These are phyloP conservation scores for Vicia sativa DNA, from an alignment of 306 rosid species.

Conservation along the genomic window DNA sequence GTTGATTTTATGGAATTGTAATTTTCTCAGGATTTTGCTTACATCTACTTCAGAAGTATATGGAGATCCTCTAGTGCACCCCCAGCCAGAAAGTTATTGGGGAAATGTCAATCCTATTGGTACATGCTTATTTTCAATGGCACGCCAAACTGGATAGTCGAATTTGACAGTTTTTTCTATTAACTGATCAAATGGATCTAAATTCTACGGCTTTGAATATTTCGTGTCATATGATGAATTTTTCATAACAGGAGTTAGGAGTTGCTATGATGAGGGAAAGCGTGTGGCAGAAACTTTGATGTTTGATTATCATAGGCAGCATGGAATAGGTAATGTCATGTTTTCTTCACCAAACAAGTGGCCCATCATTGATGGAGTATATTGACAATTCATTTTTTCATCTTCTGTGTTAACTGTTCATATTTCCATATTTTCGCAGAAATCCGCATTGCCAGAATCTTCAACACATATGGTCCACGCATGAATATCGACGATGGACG, in stretches of 20 bases:
- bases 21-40: conserved; percentile 74
- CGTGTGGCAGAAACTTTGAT: conserved; percentile 97
- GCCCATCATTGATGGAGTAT: not conserved
- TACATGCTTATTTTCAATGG: conserved; percentile 39
- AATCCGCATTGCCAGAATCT: conserved; percentile 92
- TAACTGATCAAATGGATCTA: not conserved
- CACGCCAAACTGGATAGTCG: not conserved
- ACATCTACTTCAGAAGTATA: conserved; percentile 95
- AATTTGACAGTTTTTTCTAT: not conserved
- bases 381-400: not conserved
- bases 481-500: conserved; percentile 51
- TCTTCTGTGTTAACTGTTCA: not conserved
- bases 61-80: conserved; percentile 94
- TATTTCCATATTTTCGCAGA: conserved; percentile 46
- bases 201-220: not conserved
- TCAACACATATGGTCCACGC: conserved; percentile 89
- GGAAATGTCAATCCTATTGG: conserved; percentile 98
- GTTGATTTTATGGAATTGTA: conserved; percentile 33
- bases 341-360: not conserved
- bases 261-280: conserved; percentile 98
- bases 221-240: conserved; percentile 22
- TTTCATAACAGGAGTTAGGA: conserved; percentile 71
- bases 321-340: conserved; percentile 67
- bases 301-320: conserved; percentile 97
- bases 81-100: conserved; percentile 90